Evolutionary conservation across 768 basidiomycete species (phyloP), one percentile per base, ranked within the genome.

Genomic region (Rhizopogon sp.): DNA sequence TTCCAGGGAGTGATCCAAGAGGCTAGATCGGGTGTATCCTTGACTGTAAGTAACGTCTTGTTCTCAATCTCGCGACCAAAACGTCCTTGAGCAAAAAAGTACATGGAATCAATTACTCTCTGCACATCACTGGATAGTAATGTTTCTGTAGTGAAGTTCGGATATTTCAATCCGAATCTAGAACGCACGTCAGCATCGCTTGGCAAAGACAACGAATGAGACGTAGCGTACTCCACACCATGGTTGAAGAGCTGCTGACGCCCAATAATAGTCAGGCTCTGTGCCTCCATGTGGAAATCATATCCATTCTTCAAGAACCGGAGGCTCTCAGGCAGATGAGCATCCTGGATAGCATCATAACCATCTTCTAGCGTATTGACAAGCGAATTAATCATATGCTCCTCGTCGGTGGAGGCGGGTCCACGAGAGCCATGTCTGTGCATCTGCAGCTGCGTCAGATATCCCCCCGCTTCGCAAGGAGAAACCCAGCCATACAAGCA

Each of bases 1-100:
- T 69, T 61, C 71, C 72, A 72, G 28, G 72, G 76, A 35, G 66
- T 75, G 56, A 76, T 72, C 71, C 73, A 75, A 37, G 72, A 71
- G 17, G 69, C 62, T n/a, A 70, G 71, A 50, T 63, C 62, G 43
- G 58, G 58, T 46, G 72, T 63, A 58, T 77, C 74, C 3, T 59
- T 50, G 50, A 74, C 64, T 11, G 63, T 64, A 5, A 58, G 53
- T 53, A 74, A 69, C 25, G 59, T 58, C 10, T 70, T 57, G 8
- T 65, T 62, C 53, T 69, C 63, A 17, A 64, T 56, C 5, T 53
- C 28, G 13, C 67, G 66, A 10, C 75, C 76, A 54, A 72, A 72
- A 61, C 72, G 72, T 0, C 74, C 72, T 28, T 67, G 55, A 39
- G 66, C 66, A 59, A 76, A 76, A 65, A 73, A 77, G 56, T 68